These are phyloP conservation scores for Lotmaria passim DNA, from an alignment of 208 protist genomes.

Conservation along the genomic window DNA sequence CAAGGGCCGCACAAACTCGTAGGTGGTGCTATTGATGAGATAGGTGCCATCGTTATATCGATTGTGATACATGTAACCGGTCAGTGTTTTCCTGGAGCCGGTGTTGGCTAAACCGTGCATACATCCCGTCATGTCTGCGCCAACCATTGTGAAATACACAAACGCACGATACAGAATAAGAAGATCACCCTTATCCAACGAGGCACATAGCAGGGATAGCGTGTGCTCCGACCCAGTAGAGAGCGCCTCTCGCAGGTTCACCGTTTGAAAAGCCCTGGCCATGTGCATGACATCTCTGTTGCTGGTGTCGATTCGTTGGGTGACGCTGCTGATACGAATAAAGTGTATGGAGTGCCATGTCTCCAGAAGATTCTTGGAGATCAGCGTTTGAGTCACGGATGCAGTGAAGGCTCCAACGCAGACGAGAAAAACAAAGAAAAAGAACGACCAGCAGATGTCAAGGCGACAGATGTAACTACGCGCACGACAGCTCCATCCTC, in stretches of 20 bases:
- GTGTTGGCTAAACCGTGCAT: neutral
- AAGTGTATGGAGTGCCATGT: slow-evolving; percentile 1
- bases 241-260: neutral
- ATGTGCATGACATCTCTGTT: neutral
- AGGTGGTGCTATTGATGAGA: slow-evolving; percentile 10
- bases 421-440: too few relatives aligned
- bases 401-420: neutral
- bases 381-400: neutral
- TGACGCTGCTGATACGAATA: neutral
- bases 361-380: neutral
- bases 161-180: neutral
- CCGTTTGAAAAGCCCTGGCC: neutral
- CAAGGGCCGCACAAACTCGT: slow-evolving; percentile 10
- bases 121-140: neutral
- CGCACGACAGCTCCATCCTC: too few relatives aligned
- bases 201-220: neutral
- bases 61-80: slow-evolving; percentile 12
- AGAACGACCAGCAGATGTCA: slow-evolving; percentile 11
- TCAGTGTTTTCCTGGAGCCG: neutral
- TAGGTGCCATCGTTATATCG: slow-evolving; percentile 6
- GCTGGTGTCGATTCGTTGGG: neutral
- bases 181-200: neutral
- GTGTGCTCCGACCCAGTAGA: neutral
- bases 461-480: slow-evolving; percentile 13
- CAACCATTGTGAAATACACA: neutral